A percentile compares a stretch with the other conserved stretches of the same genome.
Conservation (phyloP, 1,139 yeast species). For the Nematodospora anomalae region DNA sequence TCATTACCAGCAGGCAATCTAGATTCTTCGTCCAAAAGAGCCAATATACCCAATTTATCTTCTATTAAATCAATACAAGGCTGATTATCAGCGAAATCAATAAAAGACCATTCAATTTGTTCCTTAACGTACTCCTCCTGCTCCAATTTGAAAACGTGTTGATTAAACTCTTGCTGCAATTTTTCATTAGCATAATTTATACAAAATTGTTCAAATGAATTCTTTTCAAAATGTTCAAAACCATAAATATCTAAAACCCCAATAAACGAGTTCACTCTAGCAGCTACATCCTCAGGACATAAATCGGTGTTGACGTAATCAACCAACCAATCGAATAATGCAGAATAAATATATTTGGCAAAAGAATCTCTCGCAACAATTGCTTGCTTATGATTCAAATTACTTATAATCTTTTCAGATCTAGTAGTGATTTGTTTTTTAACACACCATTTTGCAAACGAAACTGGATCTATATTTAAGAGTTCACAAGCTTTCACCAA, state of each 20-base stretch:
- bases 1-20: slow-evolving; percentile 94
- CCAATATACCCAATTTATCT: slow-evolving; percentile 81
- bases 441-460: slow-evolving; percentile 87
- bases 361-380: slow-evolving; percentile 93
- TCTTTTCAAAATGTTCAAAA: slow-evolving; percentile 90
- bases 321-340: slow-evolving; percentile 94
- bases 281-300: slow-evolving; percentile 69
- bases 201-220: slow-evolving; percentile 96
- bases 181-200: slow-evolving; percentile 97
- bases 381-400: slow-evolving; percentile 82
- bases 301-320: slow-evolving; percentile 77
- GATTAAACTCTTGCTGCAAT: slow-evolving; percentile 95
- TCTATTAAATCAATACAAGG: slow-evolving; percentile 95
- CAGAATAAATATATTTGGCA: slow-evolving; percentile 89
- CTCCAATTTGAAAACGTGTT: slow-evolving; percentile 94
- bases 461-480: slow-evolving; percentile 72
- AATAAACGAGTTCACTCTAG: slow-evolving; percentile 68
- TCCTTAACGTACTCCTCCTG: slow-evolving; percentile 93
- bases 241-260: slow-evolving; percentile 98
- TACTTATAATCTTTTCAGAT: slow-evolving; percentile 86
- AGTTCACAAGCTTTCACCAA: slow-evolving; percentile 81
- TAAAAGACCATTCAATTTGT: slow-evolving; percentile 95
- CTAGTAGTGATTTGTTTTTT: slow-evolving; percentile 94
- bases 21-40: slow-evolving; percentile 92
- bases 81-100: slow-evolving; percentile 94